Conservation (phyloP, 2,329 filamentous ascomycete species). For the Mycosphaerella sp. region DNA sequence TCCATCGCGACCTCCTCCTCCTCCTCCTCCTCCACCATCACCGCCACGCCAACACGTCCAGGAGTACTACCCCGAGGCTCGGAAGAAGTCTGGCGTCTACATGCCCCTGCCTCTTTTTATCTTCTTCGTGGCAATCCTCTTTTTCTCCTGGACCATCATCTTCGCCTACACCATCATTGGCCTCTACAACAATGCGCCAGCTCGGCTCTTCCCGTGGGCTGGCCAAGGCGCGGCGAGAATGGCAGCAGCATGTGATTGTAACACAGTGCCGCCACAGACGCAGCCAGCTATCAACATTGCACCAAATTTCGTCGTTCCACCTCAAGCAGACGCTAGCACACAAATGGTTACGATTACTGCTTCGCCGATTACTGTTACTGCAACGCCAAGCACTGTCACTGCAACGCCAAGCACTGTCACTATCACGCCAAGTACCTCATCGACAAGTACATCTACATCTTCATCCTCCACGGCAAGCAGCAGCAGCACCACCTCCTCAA, state of each 20-base stretch:
- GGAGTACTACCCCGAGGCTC: constrained; percentile 26
- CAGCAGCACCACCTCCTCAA: constrained; percentile 8
- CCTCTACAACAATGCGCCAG: constrained; percentile 33
- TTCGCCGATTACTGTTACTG: not conserved
- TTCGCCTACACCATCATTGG: constrained; percentile 37
- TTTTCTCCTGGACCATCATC: constrained; percentile 34
- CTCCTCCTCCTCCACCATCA: constrained; percentile 18
- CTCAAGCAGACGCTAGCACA: constrained; percentile 3
- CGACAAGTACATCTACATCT: constrained; percentile 4
- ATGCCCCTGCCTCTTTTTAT: constrained; percentile 32
- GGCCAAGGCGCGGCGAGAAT: constrained; percentile 11
- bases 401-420: not conserved
- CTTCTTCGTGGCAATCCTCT: constrained; percentile 30
- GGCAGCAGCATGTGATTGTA: constrained; percentile 16
- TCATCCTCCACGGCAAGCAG: constrained; percentile 9
- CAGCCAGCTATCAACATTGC: constrained; percentile 31
- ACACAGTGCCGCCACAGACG: not conserved
- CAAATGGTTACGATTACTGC: constrained; percentile 11
- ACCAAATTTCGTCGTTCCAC: constrained; percentile 31
- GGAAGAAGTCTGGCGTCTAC: constrained; percentile 29
- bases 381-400: constrained; percentile 8
- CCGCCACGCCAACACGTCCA: constrained; percentile 20
- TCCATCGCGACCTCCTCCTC: constrained; percentile 15
- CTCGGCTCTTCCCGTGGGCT: constrained; percentile 25
- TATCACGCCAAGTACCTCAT: constrained; percentile 6